phyloP scores from a whole-genome alignment of 2,329 filamentous ascomycete genomes.

The Botrytis aclada region DNA sequence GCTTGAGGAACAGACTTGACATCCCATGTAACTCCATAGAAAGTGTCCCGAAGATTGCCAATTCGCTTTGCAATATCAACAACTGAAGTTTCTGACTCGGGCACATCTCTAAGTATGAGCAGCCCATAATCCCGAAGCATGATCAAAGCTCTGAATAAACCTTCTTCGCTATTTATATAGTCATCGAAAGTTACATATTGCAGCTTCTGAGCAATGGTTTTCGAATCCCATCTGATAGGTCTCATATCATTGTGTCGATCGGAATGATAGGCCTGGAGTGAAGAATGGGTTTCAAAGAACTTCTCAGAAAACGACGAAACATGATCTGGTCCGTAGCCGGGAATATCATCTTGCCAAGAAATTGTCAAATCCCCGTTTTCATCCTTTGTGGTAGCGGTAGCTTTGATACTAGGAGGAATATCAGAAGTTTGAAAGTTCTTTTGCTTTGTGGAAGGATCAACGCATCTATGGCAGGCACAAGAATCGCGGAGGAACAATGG shows the following conservation, averaged over 20 bases:
- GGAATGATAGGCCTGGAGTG: background rate
- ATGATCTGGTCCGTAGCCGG: conserved; percentile 32
- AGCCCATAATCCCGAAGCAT: conserved; percentile 67
- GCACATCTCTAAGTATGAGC: conserved; percentile 73
- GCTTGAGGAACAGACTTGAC: conserved; percentile 77
- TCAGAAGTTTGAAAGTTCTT: conserved; percentile 64
- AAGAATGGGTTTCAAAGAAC: conserved; percentile 19
- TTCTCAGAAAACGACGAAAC: conserved; percentile 28
- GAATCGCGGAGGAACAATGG: conserved; percentile 51
- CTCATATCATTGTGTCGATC: conserved; percentile 2
- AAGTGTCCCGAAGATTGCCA: conserved; percentile 77
- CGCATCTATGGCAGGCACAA: conserved; percentile 55
- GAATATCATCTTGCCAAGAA: conserved; percentile 55
- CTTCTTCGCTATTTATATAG: conserved; percentile 60
- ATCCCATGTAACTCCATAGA: conserved; percentile 90
- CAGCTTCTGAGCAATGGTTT: conserved; percentile 47
- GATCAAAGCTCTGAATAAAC: conserved; percentile 59
- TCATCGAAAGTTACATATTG: conserved; percentile 64
- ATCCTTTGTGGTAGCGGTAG: conserved; percentile 38
- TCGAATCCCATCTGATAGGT: conserved; percentile 43
- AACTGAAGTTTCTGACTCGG: conserved; percentile 63
- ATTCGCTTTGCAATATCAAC: conserved; percentile 67
- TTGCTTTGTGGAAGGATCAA: conserved; percentile 58
- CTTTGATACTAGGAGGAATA: conserved; percentile 51
- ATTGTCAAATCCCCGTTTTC: conserved; percentile 46